These are phyloP conservation scores for Starmerella bombicola DNA, from an alignment of 805 yeast species.

Conservation along the genomic window DNA sequence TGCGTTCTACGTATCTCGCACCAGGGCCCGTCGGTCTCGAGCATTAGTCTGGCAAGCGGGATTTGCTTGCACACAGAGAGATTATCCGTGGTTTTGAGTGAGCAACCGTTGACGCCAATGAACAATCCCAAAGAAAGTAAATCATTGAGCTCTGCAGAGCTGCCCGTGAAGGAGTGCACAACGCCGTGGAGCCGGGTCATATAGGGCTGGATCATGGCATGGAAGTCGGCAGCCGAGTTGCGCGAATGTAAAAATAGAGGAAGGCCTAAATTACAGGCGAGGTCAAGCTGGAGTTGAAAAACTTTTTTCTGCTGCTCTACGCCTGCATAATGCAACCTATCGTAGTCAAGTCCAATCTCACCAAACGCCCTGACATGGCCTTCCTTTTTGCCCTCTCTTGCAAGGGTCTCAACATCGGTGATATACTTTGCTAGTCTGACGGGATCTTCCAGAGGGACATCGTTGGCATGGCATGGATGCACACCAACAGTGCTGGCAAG, in stretches of 20 bases:
- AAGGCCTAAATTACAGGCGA: slow-evolving; percentile 39
- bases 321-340: slow-evolving; percentile 65
- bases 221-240: slow-evolving; percentile 69
- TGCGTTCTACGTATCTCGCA: slow-evolving; percentile 83
- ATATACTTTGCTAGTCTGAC: slow-evolving; percentile 30
- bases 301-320: slow-evolving; percentile 52
- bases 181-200: slow-evolving; percentile 46
- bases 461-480: slow-evolving; percentile 75
- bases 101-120: slow-evolving; percentile 87
- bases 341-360: slow-evolving; percentile 92
- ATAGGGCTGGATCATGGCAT: slow-evolving; percentile 50
- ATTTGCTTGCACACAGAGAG: slow-evolving; percentile 49
- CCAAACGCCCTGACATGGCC: slow-evolving; percentile 75
- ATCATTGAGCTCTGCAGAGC: slow-evolving; percentile 46
- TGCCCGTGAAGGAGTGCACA: slow-evolving; percentile 91
- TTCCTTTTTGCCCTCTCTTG: slow-evolving; percentile 35
- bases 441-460: slow-evolving; percentile 23
- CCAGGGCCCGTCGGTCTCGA: slow-evolving; percentile 98
- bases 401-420: slow-evolving; percentile 38
- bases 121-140: slow-evolving; percentile 49
- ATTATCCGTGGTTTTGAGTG: slow-evolving; percentile 67
- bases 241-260: slow-evolving; percentile 90
- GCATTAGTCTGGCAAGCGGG: slow-evolving; percentile 59
- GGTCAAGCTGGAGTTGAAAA: slow-evolving; percentile 62
- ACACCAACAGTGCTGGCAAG: slow-evolving; percentile 65